Evolutionary conservation across 2,329 filamentous ascomycete species (phyloP).

Genomic region (Arthrobotrys conoides): DNA sequence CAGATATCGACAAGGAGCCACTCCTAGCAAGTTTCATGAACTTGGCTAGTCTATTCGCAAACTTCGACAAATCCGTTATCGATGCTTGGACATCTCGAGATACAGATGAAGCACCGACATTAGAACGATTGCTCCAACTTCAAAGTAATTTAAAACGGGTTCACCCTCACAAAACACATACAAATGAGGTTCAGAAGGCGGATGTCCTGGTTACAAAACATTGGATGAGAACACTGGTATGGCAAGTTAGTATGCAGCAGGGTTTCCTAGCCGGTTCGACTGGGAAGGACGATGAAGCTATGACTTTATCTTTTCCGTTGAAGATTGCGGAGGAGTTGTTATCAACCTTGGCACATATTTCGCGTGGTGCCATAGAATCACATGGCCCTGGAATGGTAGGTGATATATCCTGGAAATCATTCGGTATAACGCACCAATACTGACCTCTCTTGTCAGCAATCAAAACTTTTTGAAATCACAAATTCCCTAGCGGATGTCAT

Average conservation of each 20-base stretch:
- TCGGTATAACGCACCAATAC: neutral
- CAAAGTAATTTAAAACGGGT: slow-evolving; percentile 48
- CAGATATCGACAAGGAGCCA: slow-evolving; percentile 53
- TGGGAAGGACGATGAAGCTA: slow-evolving; percentile 47
- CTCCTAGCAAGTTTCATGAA: slow-evolving; percentile 59
- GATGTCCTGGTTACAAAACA: slow-evolving; percentile 58
- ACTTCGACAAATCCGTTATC: slow-evolving; percentile 58
- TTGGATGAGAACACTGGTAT: slow-evolving; percentile 59
- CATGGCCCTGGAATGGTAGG: slow-evolving; percentile 58
- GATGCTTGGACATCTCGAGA: slow-evolving; percentile 58
- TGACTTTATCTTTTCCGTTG: slow-evolving; percentile 50
- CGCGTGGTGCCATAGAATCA: slow-evolving; percentile 53
- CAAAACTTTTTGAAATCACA: slow-evolving; percentile 59
- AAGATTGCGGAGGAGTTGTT: slow-evolving; percentile 52
- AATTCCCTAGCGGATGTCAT: slow-evolving; percentile 59
- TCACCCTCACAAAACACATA: slow-evolving; percentile 50
- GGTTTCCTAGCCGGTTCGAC: slow-evolving; percentile 40
- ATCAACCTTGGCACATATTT: slow-evolving; percentile 35
- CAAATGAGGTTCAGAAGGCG: slow-evolving; percentile 55
- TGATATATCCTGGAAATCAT: neutral
- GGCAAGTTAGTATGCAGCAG: slow-evolving; percentile 59
- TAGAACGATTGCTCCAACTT: slow-evolving; percentile 41
- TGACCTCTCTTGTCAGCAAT: slow-evolving; percentile 27
- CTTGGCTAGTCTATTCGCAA: slow-evolving; percentile 50
- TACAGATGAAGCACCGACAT: slow-evolving; percentile 45